phyloP scores from a whole-genome alignment of 75 land plant genomes.

The Gnetum montanum region DNA sequence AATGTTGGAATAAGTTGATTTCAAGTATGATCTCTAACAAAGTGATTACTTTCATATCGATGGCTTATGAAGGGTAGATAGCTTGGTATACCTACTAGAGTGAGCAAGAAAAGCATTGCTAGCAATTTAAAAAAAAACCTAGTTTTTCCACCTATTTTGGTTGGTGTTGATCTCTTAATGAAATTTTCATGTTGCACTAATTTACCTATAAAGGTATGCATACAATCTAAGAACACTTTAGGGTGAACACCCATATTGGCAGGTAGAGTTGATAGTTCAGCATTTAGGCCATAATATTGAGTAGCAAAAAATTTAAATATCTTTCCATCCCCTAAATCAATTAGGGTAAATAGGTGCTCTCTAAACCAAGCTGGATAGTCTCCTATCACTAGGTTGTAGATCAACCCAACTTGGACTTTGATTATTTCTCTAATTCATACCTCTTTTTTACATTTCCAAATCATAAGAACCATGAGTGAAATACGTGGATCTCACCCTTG shows the following conservation, averaged over 20 bases:
- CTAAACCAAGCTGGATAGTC: background rate
- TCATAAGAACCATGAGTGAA: background rate
- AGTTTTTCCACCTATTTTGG: too few relatives aligned
- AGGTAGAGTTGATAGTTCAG: background rate
- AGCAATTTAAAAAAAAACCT: too few relatives aligned
- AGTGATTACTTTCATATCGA: too few relatives aligned
- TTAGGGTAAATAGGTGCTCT: background rate
- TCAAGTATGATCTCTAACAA: too few relatives aligned
- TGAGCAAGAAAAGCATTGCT: too few relatives aligned
- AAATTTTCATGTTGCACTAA: too few relatives aligned
- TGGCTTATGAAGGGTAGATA: too few relatives aligned
- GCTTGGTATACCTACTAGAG: too few relatives aligned
- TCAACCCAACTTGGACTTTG: background rate
- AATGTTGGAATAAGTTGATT: too few relatives aligned
- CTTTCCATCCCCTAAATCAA: background rate
- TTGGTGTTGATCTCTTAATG: too few relatives aligned
- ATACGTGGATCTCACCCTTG: background rate
- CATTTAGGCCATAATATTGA: background rate
- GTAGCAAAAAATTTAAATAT: background rate
- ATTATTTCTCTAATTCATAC: background rate
- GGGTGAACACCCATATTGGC: background rate
- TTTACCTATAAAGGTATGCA: too few relatives aligned
- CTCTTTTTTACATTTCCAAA: background rate
- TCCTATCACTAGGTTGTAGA: background rate
- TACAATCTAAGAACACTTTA: too few relatives aligned